These are phyloP conservation scores for Marasmius sp. DNA, from an alignment of 1,284 basidiomycete species.

Conservation along the genomic window DNA sequence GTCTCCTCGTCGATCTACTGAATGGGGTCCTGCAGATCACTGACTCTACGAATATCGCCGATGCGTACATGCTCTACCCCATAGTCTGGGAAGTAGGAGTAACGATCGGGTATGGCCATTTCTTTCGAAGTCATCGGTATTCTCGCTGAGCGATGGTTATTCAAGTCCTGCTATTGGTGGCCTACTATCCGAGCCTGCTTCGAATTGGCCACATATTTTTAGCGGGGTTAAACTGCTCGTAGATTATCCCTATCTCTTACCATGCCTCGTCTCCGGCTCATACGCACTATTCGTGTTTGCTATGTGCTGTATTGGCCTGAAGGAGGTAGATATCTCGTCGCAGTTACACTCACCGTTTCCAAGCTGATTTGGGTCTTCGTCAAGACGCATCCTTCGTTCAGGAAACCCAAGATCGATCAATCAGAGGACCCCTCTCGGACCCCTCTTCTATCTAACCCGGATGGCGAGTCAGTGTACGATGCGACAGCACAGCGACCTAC, in stretches of 20 bases:
- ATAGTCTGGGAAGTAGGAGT: constrained; percentile 41
- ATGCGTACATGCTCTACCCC: constrained; percentile 40
- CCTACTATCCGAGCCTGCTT: constrained; percentile 38
- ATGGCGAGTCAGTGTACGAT: neutral
- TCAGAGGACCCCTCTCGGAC: neutral
- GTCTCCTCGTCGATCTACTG: neutral
- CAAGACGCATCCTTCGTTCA: constrained; percentile 5
- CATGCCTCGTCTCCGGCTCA: constrained; percentile 33
- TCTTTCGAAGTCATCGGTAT: neutral
- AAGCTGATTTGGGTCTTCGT: neutral
- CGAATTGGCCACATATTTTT: constrained; percentile 35
- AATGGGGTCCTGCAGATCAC: constrained; percentile 26
- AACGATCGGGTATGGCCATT: constrained; percentile 33
- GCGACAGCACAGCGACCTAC: neutral
- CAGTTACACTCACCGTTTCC: neutral
- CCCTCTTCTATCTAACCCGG: neutral
- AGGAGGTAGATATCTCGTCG: constrained; percentile 26
- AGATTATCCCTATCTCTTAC: constrained; percentile 41
- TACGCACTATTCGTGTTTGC: constrained; percentile 29
- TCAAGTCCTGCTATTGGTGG: constrained; percentile 44
- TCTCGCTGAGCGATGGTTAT: neutral
- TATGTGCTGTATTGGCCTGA: constrained; percentile 25
- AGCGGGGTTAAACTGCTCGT: constrained; percentile 29
- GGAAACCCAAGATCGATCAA: neutral
- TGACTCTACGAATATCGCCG: constrained; percentile 43